These are phyloP conservation scores for Spathaspora sp. DNA, from an alignment of 805 yeast species.

Conservation along the genomic window DNA sequence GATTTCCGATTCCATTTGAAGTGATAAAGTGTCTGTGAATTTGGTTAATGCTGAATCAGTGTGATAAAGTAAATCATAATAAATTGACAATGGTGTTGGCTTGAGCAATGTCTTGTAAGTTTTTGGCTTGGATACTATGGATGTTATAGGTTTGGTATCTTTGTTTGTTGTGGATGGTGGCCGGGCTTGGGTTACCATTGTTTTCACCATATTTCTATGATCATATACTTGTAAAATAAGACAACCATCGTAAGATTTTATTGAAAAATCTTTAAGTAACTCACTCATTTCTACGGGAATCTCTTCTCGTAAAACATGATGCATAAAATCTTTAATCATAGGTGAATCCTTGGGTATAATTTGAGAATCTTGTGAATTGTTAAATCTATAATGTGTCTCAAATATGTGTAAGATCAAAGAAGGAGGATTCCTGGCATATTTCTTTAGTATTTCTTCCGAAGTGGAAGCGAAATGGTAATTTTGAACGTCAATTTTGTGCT, in stretches of 20 bases:
- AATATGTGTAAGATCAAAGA: conserved; percentile 87
- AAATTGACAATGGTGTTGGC: conserved; percentile 77
- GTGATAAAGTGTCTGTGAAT: conserved; percentile 74
- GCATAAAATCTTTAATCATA: conserved; percentile 73
- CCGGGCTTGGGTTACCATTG: conserved; percentile 6
- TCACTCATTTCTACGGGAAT: conserved; percentile 90
- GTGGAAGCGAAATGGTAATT: conserved; percentile 64
- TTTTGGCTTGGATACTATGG: conserved; percentile 49
- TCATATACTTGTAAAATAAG: conserved; percentile 83
- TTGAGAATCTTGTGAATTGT: conserved; percentile 79
- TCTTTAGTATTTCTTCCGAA: conserved; percentile 66
- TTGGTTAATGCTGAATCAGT: conserved; percentile 73
- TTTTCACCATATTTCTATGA: conserved; percentile 55
- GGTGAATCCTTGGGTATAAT: conserved; percentile 74
- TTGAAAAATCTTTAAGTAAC: conserved; percentile 80
- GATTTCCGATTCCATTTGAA: conserved; percentile 86
- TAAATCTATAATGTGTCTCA: conserved; percentile 87
- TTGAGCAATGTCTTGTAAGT: conserved; percentile 73
- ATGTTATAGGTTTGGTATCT: conserved; percentile 7
- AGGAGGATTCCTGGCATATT: conserved; percentile 73
- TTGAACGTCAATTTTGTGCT: conserved; percentile 20
- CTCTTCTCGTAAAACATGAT: conserved; percentile 73
- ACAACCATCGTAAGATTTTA: conserved; percentile 86
- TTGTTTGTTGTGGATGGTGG: conserved; percentile 4
- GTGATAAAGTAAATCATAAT: conserved; percentile 80